phyloP scores from a whole-genome alignment of 2,329 filamentous ascomycete genomes.

The Fusarium lyarnte region DNA sequence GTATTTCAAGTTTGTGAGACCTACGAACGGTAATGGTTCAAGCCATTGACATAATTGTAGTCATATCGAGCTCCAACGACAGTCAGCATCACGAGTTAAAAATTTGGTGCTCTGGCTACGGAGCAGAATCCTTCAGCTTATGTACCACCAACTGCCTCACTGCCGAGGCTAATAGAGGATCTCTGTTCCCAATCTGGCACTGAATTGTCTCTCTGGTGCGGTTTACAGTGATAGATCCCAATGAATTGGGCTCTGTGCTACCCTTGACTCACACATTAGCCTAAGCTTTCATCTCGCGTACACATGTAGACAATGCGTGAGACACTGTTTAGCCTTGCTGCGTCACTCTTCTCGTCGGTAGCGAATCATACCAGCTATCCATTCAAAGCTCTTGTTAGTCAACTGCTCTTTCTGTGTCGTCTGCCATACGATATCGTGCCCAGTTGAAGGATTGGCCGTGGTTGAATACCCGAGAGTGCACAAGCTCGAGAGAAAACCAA shows the following conservation, averaged over 20 bases:
- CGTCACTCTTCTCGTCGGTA: not conserved
- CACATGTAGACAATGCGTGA: not conserved
- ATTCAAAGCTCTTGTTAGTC: not conserved
- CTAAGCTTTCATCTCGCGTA: conserved; percentile 3
- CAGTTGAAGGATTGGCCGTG: not conserved
- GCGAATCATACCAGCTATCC: not conserved
- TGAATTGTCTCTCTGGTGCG: not conserved
- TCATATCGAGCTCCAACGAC: not conserved
- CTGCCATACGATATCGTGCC: not conserved
- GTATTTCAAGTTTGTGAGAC: conserved; percentile 46
- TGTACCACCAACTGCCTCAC: not conserved
- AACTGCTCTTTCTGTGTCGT: not conserved
- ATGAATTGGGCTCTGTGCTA: conserved; percentile 8
- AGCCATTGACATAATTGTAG: conserved; percentile 4
- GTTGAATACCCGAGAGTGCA: conserved; percentile 10
- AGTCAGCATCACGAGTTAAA: not conserved
- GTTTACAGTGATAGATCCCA: not conserved
- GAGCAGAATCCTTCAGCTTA: not conserved
- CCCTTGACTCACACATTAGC: not conserved
- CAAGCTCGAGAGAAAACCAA: not conserved
- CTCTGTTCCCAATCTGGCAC: not conserved
- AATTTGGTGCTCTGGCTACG: not conserved
- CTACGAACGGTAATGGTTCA: conserved; percentile 21
- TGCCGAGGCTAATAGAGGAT: not conserved
- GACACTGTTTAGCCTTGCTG: conserved; percentile 15